Percentiles rank a stretch among this genome's conserved stretches.
phyloP scores from a whole-genome alignment of 2,329 filamentous ascomycete genomes.

The Penicillium sp. region DNA sequence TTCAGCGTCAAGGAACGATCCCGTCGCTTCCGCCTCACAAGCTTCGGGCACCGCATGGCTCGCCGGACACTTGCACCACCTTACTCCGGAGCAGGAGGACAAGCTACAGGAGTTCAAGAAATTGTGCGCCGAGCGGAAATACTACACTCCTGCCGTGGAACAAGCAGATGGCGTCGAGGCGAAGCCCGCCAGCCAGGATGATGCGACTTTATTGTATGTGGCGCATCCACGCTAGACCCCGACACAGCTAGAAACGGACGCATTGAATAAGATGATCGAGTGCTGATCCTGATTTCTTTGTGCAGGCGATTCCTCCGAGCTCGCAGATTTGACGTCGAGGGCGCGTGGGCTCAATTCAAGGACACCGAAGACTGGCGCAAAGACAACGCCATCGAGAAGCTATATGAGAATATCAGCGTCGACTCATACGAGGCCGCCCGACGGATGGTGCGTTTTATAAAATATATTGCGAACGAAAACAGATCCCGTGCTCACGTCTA shows the following conservation, averaged over 20 bases:
- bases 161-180: conserved; percentile 22
- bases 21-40: conserved; percentile 29
- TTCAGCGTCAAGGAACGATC: conserved; percentile 30
- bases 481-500: not conserved
- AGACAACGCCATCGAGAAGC: conserved; percentile 64
- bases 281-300: not conserved
- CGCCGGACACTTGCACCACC: conserved; percentile 67
- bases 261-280: not conserved
- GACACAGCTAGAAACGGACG: not conserved
- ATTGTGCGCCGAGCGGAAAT: conserved; percentile 55
- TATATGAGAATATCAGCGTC: conserved; percentile 80
- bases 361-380: conserved; percentile 81
- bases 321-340: conserved; percentile 66
- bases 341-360: conserved; percentile 74
- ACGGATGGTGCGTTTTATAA: conserved; percentile 52
- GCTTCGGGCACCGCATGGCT: conserved; percentile 33
- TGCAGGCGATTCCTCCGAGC: conserved; percentile 74
- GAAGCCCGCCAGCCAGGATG: conserved; percentile 37
- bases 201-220: conserved; percentile 42
- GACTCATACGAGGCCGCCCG: conserved; percentile 70
- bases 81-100: conserved; percentile 59
- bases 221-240: conserved; percentile 1
- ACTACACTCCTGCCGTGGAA: conserved; percentile 33
- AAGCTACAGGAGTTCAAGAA: conserved; percentile 65
- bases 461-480: not conserved